Evolutionary conservation across 2,329 filamentous ascomycete genomes (phyloP), one percentile per base, ranked within the genome.

Genomic region (Corniculantispora saksenae): DNA sequence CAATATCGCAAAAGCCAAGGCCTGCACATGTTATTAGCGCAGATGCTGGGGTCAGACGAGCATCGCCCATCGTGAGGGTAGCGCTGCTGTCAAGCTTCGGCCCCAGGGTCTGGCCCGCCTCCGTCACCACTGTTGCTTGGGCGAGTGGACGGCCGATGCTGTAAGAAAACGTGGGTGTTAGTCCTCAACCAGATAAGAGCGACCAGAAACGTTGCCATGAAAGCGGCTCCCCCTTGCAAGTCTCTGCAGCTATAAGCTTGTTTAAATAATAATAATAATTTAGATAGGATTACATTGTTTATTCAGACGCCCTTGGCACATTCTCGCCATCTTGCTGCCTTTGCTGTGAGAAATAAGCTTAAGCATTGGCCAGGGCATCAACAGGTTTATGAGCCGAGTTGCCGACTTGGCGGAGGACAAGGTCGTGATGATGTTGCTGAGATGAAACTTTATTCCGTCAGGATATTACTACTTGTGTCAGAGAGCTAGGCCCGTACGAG

Each of bases 271-370:
- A 13, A 58, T n/a, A 12, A 3, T 38, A 21, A 56, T n/a, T 43
- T 43, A 19, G 25, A n/a, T n/a, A 38, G 38, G 12, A 19, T 15
- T n/a, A 27, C 3, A 15, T 32, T 32, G n/a, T 35, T 3, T 19
- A 53, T 54, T 17, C 48, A 61, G 48, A 61, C 58, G 32, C 51
- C 48, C 51, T 45, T 27, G 19, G n/a, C 60, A 55, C n/a, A 25
- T 35, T 54, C 32, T 32, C 32, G 12, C 19, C 35, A n/a, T 21
- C 35, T 25, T 57, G 40, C 25, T 23, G 13, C 6, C 3, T 25
- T 35, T 43, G 10, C 13, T 51, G 60, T 25, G 60, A 63, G 60
- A 63, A 63, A 63, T 56, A 56, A 63, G 60, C 60, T 63, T 55
- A 63, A 63, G 60, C 60, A 63, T 47, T 35, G 60, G 60, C 51